These are phyloP conservation scores for Russula sp. DNA, from an alignment of 768 basidiomycete species.

Conservation along the genomic window DNA sequence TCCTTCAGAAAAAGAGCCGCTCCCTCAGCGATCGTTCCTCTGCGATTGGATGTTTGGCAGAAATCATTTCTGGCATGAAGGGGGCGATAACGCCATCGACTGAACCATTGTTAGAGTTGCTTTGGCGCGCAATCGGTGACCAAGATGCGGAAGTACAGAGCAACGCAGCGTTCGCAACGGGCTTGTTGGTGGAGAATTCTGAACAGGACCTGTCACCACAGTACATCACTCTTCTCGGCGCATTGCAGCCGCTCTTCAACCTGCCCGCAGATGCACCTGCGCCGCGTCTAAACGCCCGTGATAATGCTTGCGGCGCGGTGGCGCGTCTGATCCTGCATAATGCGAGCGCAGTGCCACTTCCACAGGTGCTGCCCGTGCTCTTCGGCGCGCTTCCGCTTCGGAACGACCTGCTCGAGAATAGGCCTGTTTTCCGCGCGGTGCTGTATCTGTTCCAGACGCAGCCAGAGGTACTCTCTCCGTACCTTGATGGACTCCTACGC, in stretches of 20 bases:
- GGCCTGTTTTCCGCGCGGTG: slow-evolving; percentile 82
- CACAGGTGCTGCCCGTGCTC: slow-evolving; percentile 86
- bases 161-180: slow-evolving; percentile 93
- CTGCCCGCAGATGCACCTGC: slow-evolving; percentile 60
- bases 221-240: slow-evolving; percentile 71
- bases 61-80: slow-evolving; percentile 93
- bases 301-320: slow-evolving; percentile 96
- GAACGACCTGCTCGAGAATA: slow-evolving; percentile 88
- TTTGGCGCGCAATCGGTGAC: slow-evolving; percentile 80
- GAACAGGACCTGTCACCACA: slow-evolving; percentile 77
- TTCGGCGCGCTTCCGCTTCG: slow-evolving; percentile 79
- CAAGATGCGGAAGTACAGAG: slow-evolving; percentile 90
- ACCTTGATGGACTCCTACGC: slow-evolving; percentile 73
- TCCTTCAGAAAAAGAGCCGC: slow-evolving; percentile 69
- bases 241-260: slow-evolving; percentile 78
- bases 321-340: slow-evolving; percentile 84
- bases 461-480: slow-evolving; percentile 63
- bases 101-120: slow-evolving; percentile 74
- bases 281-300: slow-evolving; percentile 77
- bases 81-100: slow-evolving; percentile 81
- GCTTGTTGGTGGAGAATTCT: slow-evolving; percentile 87
- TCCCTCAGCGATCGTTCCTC: slow-evolving; percentile 90
- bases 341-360: slow-evolving; percentile 73
- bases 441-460: slow-evolving; percentile 84
- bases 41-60: slow-evolving; percentile 89